Percentiles rank a stretch among this genome's conserved stretches.
These are phyloP conservation scores for Lentinula raphanica DNA, from an alignment of 768 basidiomycete genomes.

Conservation along the genomic window DNA sequence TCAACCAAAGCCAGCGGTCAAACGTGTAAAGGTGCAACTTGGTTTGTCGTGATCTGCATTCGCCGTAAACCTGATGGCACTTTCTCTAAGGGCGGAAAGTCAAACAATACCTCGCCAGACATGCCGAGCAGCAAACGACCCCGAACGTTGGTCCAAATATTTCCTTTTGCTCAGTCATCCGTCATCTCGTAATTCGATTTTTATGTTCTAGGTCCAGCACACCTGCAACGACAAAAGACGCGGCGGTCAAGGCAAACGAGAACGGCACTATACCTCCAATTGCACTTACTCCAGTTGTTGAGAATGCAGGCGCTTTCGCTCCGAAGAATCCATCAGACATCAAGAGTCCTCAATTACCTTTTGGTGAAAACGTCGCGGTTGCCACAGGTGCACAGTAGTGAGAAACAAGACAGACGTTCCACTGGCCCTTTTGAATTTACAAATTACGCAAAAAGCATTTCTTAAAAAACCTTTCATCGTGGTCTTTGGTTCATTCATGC, in stretches of 20 bases:
- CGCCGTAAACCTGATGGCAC: not conserved
- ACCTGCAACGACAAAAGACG: constrained; percentile 1
- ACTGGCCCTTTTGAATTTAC: not conserved
- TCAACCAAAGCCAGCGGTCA: constrained; percentile 62
- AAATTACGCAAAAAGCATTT: constrained; percentile 3
- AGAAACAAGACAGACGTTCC: not conserved
- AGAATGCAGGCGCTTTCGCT: constrained; percentile 33
- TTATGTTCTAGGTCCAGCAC: constrained; percentile 35
- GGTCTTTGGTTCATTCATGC: constrained; percentile 40
- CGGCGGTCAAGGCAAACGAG: constrained; percentile 36
- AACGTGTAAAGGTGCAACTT: constrained; percentile 62
- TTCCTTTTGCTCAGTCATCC: constrained; percentile 18
- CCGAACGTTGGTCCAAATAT: constrained; percentile 56
- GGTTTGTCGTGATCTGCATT: not conserved
- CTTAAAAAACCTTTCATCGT: constrained; percentile 18
- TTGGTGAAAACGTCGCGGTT: constrained; percentile 56
- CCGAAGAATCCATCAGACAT: constrained; percentile 41
- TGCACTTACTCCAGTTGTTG: constrained; percentile 24
- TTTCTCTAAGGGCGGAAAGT: constrained; percentile 53
- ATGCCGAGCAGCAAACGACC: constrained; percentile 72
- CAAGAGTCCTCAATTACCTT: constrained; percentile 57
- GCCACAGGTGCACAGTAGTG: constrained; percentile 36
- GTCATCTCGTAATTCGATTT: constrained; percentile 24
- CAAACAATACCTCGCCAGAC: constrained; percentile 58
- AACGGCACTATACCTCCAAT: constrained; percentile 31